Evolutionary conservation across 306 rosid species (phyloP), one percentile per base, ranked within the genome.

Genomic region (Glycine tomentella): DNA sequence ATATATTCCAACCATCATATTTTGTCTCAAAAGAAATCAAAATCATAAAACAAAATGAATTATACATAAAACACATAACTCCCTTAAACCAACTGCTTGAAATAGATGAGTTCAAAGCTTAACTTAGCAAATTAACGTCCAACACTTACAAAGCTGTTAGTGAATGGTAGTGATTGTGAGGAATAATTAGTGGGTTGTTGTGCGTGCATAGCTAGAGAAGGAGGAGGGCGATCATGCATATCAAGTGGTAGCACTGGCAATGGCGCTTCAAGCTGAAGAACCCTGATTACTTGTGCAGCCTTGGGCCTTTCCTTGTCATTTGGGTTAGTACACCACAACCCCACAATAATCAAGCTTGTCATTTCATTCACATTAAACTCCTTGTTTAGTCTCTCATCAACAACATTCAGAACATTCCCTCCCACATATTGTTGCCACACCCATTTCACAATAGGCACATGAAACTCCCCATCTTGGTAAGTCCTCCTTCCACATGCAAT

Each of bases 401-500:
- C 84, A 25, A 53, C 84, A 20, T 7, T 8, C 8, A 84, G 7
- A 48, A 81, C 3, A 48, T 84, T 79, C 59, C 84, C 87, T 4
- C 46, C 82, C 25, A 78, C 77, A 16, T 84, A 63, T 0, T 68
- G 20, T 9, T 69, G 50, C 86, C 84, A 69, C 7, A 79, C 68
- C 86, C 86, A 84, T 1, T 13, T 34, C 8, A 53, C 36, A 4
- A 55, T 9, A 15, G 85, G 68, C 11, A 76, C 57, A 38, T 79
- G 83, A 50, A 34, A 75, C 8, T 74, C 84, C 2, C 81, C 77
- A 16, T 84, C 87, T 2, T 62, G 31, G 12, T 12, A 80, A 10
- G 73, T 80, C 53, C 81, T 74, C 52, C 74, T 84, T 33, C 93
- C 93, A 58, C 91, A 80, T 4, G 93, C 89, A 34, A 90, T 71